Evolutionary conservation across 257 asterid species (phyloP).

Genomic region (Primulina huaijiensis): DNA sequence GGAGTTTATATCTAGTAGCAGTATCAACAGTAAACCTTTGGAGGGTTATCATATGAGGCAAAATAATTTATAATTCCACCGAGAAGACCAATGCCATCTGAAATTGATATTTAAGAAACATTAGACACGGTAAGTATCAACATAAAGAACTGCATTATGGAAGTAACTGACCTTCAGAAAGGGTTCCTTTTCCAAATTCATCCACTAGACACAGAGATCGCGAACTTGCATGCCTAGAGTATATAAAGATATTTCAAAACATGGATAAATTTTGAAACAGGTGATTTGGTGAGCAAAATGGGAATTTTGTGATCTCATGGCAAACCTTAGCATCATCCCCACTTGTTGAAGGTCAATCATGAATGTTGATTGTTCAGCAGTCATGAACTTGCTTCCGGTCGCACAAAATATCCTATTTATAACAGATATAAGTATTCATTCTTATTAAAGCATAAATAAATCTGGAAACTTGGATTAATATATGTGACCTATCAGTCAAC

Average conservation of each 20-base stretch:
- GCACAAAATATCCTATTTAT: constrained; percentile 87
- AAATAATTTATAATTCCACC: constrained; percentile 91
- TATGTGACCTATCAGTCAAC: constrained; percentile 78
- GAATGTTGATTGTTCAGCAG: constrained; percentile 94
- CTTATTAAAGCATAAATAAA: constrained; percentile 9
- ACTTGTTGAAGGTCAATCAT: constrained; percentile 99
- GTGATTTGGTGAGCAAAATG: constrained; percentile 15
- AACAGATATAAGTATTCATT: constrained; percentile 21
- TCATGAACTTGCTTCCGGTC: constrained; percentile 89
- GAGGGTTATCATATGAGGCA: constrained; percentile 68
- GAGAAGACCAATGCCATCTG: constrained; percentile 98
- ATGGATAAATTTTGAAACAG: constrained; percentile 10
- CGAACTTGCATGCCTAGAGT: constrained; percentile 79
- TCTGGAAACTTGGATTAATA: constrained; percentile 20
- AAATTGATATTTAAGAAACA: constrained; percentile 32
- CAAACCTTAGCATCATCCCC: constrained; percentile 90
- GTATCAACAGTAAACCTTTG: constrained; percentile 61
- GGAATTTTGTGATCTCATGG: constrained; percentile 20
- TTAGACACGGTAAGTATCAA: constrained; percentile 25
- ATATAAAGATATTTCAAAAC: constrained; percentile 12
- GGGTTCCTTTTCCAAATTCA: constrained; percentile 98
- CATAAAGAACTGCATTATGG: constrained; percentile 14
- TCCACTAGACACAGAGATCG: constrained; percentile 86
- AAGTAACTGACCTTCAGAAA: constrained; percentile 74
- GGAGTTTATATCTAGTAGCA: constrained; percentile 21